Conservation (phyloP, 176 grass and related monocot genomes). For the Poa annua region DNA sequence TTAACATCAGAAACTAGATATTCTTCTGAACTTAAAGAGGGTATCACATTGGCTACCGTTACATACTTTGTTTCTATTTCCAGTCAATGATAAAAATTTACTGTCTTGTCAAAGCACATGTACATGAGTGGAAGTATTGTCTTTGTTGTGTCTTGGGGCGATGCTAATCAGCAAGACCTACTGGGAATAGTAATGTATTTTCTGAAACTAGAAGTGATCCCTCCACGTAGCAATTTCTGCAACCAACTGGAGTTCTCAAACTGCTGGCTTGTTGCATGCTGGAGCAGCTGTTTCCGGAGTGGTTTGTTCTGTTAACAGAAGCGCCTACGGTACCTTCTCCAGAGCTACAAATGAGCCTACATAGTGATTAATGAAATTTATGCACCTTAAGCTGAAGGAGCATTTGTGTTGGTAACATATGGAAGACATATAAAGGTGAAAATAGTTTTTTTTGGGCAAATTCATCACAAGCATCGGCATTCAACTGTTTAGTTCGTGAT, state of each 20-base stretch:
- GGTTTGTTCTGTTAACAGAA: conserved; percentile 1
- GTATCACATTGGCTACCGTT: neutral
- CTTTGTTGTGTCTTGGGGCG: neutral
- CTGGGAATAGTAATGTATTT: neutral
- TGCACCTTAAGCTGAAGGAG: neutral
- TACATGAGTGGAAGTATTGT: conserved; percentile 1
- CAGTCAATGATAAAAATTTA: neutral
- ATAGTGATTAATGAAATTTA: neutral
- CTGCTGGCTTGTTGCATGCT: neutral
- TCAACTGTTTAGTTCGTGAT: neutral
- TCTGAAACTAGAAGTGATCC: neutral
- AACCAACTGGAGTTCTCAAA: conserved; percentile 5
- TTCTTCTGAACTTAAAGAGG: neutral
- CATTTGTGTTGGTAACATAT: neutral
- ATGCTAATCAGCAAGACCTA: neutral
- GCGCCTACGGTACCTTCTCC: neutral
- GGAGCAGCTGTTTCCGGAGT: conserved; percentile 20
- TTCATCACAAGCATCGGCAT: neutral
- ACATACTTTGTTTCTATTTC: conserved; percentile 2
- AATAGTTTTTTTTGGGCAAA: neutral
- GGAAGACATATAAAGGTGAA: neutral
- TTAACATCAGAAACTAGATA: conserved; percentile 22
- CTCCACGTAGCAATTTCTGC: neutral
- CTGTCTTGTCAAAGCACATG: neutral
- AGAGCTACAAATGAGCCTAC: neutral